phyloP scores from a whole-genome alignment of 2,329 filamentous ascomycete genomes.

The Scedosporium dehoogii region DNA sequence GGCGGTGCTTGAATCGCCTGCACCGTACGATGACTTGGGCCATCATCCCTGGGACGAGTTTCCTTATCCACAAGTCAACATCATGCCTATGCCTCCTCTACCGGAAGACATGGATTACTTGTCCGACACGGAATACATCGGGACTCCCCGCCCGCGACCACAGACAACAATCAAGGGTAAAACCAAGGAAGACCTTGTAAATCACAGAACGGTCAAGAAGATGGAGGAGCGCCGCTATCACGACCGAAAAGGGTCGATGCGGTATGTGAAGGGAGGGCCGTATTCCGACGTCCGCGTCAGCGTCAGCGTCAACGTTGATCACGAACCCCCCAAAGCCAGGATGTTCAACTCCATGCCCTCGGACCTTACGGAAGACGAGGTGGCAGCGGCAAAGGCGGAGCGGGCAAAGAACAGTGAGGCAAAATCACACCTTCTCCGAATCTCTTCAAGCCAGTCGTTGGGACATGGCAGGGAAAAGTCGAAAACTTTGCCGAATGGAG shows the following conservation, averaged over 20 bases:
- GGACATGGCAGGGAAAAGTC: not conserved
- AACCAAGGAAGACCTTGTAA: slow-evolving; percentile 21
- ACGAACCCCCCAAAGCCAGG: slow-evolving; percentile 6
- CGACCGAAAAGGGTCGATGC: slow-evolving; percentile 34
- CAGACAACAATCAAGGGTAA: slow-evolving; percentile 10
- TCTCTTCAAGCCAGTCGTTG: not conserved
- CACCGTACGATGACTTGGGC: not conserved
- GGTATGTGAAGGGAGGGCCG: slow-evolving; percentile 22
- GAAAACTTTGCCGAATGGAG: not conserved
- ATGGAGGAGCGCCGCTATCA: slow-evolving; percentile 29
- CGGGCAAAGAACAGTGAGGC: not conserved
- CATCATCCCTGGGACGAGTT: not conserved
- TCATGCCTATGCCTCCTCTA: slow-evolving; percentile 17
- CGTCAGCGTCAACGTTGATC: slow-evolving; percentile 29
- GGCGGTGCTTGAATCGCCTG: not conserved
- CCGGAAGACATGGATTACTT: slow-evolving; percentile 31
- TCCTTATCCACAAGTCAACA: not conserved
- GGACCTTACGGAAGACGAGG: not conserved
- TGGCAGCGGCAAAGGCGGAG: not conserved
- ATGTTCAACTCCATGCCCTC: not conserved
- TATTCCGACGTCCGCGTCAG: slow-evolving; percentile 30
- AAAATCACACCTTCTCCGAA: not conserved
- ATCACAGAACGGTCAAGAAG: slow-evolving; percentile 31
- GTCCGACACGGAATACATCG: slow-evolving; percentile 14
- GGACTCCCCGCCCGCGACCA: slow-evolving; percentile 13